phyloP scores from a whole-genome alignment of 768 basidiomycete genomes.

The Tulasnella sp. region DNA sequence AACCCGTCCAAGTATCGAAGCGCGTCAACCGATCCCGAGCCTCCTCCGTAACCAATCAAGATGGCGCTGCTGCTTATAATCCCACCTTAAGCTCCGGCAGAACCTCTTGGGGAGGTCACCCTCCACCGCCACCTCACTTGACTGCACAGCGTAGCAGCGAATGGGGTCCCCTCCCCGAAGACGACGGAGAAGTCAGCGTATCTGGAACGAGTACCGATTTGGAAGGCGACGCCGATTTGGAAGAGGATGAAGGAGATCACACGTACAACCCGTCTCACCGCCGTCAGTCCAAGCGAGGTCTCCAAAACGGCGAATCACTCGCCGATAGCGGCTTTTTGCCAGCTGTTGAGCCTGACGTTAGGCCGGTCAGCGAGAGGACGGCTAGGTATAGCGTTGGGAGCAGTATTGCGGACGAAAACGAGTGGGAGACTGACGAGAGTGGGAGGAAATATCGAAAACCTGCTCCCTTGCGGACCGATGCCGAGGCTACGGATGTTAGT shows the following conservation, averaged over 20 bases:
- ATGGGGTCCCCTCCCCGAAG: slow-evolving; percentile 21
- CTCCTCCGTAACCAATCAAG: slow-evolving; percentile 1
- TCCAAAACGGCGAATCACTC: neutral
- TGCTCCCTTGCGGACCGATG: neutral
- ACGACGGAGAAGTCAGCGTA: slow-evolving; percentile 17
- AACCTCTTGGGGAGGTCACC: slow-evolving; percentile 24
- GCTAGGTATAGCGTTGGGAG: slow-evolving; percentile 3
- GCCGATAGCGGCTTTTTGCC: neutral
- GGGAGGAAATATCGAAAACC: slow-evolving; percentile 8
- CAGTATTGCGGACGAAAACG: slow-evolving; percentile 15
- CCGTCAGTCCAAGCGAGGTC: neutral
- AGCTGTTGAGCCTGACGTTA: neutral
- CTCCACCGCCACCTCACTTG: neutral
- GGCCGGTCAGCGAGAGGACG: neutral
- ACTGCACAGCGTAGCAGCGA: slow-evolving; percentile 10
- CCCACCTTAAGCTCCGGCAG: neutral
- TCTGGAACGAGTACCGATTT: neutral
- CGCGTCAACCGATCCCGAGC: slow-evolving; percentile 21
- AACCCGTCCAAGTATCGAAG: slow-evolving; percentile 6
- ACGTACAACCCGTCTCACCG: slow-evolving; percentile 22
- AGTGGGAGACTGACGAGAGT: slow-evolving; percentile 22
- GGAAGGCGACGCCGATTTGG: neutral
- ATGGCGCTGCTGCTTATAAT: neutral
- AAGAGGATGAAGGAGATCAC: slow-evolving; percentile 22
- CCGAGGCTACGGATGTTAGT: slow-evolving; percentile 16